A percentile compares a stretch with the other conserved stretches of the same genome.
phyloP scores from a whole-genome alignment of 2,329 filamentous ascomycete genomes.

The Paecilomyces sp. region DNA sequence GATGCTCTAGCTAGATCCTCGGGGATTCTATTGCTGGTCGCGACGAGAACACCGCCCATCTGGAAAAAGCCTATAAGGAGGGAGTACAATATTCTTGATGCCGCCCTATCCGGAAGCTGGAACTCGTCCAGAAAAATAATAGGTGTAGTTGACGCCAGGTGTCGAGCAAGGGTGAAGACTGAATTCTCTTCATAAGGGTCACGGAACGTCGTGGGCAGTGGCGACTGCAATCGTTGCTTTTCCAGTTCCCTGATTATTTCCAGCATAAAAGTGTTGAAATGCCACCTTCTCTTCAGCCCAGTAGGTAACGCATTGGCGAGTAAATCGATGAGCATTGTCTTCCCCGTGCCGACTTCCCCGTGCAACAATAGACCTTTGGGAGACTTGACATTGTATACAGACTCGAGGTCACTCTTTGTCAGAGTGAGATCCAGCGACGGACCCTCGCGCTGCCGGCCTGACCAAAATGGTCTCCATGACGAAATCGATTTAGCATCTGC shows the following conservation, averaged over 20 bases:
- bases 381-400: constrained; percentile 63
- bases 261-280: constrained; percentile 83
- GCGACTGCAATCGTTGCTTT: constrained; percentile 45
- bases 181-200: constrained; percentile 53
- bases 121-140: constrained; percentile 80
- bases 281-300: constrained; percentile 65
- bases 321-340: constrained; percentile 77
- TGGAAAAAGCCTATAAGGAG: constrained; percentile 76
- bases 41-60: constrained; percentile 70
- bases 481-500: not conserved
- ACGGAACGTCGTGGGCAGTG: constrained; percentile 12
- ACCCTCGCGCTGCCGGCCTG: constrained; percentile 24
- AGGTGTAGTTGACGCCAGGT: constrained; percentile 66
- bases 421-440: constrained; percentile 56
- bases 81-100: constrained; percentile 71
- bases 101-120: constrained; percentile 69
- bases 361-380: constrained; percentile 70
- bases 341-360: constrained; percentile 75
- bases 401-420: constrained; percentile 63
- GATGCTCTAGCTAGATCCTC: constrained; percentile 71
- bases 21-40: constrained; percentile 76
- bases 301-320: constrained; percentile 73
- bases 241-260: constrained; percentile 68
- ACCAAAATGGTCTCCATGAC: not conserved
- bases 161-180: constrained; percentile 65